A percentile compares a stretch with the other conserved stretches of the same genome.
These are phyloP conservation scores for Heracleum sosnowskyi DNA, from an alignment of 129 eudicot species.

Conservation along the genomic window DNA sequence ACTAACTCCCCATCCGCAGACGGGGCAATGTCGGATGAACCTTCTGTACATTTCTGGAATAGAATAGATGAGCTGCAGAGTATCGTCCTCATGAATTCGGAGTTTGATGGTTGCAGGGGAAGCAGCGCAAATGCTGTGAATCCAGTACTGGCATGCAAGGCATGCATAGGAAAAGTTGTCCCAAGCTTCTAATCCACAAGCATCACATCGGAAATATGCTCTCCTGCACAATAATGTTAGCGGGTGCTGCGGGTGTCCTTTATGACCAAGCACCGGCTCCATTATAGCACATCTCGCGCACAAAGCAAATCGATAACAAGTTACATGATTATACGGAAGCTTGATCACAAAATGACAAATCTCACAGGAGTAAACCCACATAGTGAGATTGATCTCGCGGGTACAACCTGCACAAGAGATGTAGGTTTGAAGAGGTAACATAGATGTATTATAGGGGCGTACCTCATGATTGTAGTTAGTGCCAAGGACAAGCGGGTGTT, in stretches of 20 bases:
- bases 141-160: slow-evolving; percentile 3
- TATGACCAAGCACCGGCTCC: background rate
- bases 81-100: background rate
- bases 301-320: background rate
- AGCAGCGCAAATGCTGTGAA: slow-evolving; percentile 3
- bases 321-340: no score
- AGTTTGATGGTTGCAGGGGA: background rate
- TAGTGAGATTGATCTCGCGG: background rate
- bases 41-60: background rate
- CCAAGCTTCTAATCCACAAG: background rate
- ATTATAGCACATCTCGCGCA: background rate
- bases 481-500: background rate
- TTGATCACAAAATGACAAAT: background rate
- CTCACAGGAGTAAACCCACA: background rate
- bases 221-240: background rate
- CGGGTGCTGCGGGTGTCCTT: slow-evolving; percentile 4
- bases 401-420: background rate
- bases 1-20: background rate
- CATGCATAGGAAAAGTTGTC: background rate
- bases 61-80: slow-evolving; percentile 6
- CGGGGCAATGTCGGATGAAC: background rate
- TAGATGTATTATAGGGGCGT: no score
- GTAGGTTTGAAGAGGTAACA: no score
- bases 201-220: background rate
- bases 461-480: no score